These are phyloP conservation scores for Tetrahymena borealis DNA, from an alignment of 73 alveolate genomes.

Conservation along the genomic window DNA sequence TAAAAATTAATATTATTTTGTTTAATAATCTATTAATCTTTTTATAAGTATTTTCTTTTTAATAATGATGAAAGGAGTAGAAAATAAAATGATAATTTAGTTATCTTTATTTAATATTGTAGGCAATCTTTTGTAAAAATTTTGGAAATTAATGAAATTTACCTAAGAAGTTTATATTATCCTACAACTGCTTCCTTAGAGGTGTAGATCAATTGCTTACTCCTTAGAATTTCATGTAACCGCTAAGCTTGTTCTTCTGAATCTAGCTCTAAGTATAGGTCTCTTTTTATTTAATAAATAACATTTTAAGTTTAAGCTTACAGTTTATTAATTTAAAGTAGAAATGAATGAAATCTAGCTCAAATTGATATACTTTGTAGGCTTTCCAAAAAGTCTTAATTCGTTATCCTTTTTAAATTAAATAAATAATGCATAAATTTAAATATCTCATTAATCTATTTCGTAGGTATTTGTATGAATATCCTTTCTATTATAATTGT, in stretches of 20 bases:
- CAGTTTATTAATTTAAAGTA: no score
- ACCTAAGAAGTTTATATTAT: background rate
- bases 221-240: background rate
- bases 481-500: background rate
- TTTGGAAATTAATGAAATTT: no score
- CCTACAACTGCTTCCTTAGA: background rate
- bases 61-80: no score
- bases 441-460: background rate
- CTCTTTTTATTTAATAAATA: background rate
- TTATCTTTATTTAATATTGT: no score
- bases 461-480: background rate
- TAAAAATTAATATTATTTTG: no score
- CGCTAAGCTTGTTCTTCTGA: background rate
- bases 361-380: background rate
- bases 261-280: background rate
- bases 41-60: no score
- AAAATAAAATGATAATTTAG: no score
- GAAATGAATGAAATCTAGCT: no score
- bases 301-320: background rate
- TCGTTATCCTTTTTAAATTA: background rate
- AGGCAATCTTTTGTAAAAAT: no score
- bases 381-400: background rate
- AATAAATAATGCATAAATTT: background rate
- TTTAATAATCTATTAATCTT: no score
- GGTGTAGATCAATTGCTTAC: background rate